phyloP scores from a whole-genome alignment of 768 basidiomycete genomes.

The Lactarius indigo region DNA sequence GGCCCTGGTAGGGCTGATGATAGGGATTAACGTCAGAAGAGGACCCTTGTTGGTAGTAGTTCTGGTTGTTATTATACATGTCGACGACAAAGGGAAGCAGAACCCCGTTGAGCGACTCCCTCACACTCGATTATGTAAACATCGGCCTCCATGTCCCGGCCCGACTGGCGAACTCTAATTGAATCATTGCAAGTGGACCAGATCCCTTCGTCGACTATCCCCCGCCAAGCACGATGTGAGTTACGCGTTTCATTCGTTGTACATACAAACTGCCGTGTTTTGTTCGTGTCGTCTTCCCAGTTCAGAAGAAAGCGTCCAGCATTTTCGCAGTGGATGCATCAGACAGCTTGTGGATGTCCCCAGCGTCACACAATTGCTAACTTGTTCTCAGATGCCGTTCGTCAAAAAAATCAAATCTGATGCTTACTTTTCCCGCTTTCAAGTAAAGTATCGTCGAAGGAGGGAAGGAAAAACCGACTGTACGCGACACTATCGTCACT shows the following conservation, averaged over 20 bases:
- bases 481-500: slow-evolving; percentile 31
- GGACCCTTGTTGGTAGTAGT: slow-evolving; percentile 30
- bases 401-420: slow-evolving; percentile 95
- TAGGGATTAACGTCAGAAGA: slow-evolving; percentile 70
- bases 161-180: slow-evolving; percentile 10
- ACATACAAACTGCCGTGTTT: not conserved
- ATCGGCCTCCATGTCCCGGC: not conserved
- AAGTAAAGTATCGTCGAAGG: slow-evolving; percentile 97
- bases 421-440: slow-evolving; percentile 97
- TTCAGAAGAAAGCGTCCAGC: slow-evolving; percentile 31
- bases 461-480: slow-evolving; percentile 99
- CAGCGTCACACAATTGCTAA: slow-evolving; percentile 10
- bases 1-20: slow-evolving; percentile 75
- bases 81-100: slow-evolving; percentile 18
- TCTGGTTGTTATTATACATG: slow-evolving; percentile 50
- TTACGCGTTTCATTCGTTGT: not conserved
- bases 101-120: not conserved
- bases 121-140: slow-evolving; percentile 9
- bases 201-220: slow-evolving; percentile 9
- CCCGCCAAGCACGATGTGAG: slow-evolving; percentile 14
- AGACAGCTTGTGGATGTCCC: slow-evolving; percentile 27
- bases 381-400: slow-evolving; percentile 73
- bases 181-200: not conserved
- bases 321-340: slow-evolving; percentile 30
- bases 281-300: not conserved